Evolutionary conservation across 106 monocot genomes (phyloP), one percentile per base, ranked within the genome.

Genomic region (Platanthera guangdongensis): DNA sequence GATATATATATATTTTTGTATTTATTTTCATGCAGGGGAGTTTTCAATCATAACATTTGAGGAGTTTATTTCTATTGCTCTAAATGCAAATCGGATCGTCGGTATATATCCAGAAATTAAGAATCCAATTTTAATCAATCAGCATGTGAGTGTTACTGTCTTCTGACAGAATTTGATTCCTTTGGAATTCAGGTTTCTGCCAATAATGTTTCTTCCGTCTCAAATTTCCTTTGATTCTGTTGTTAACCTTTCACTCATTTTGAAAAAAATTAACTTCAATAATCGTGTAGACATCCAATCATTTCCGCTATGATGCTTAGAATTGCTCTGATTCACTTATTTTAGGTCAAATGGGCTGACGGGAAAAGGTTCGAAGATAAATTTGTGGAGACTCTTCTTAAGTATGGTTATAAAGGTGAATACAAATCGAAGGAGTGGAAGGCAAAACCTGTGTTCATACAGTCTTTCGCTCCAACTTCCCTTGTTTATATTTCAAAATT

Each of bases 81-180:
- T 93, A 72, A 84, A 86, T 89, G 96, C 96, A 51, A 70, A 79
- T 39, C 85, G 96, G 79, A 76, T 89, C 73, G 89, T 97, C 54
- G 96, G 96, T 4, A 93, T 97, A 79, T 97, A 97, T 76, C 96
- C 96, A 46, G 93, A 97, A 86, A 93, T 97, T 0, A 97, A 97
- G 74, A 88, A 88, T 77, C 96, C 93, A 69, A 79, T 89, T 81
- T 87, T 93, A 30, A 91, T 97, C 83, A 97, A 97, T 77, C 84
- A 93, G 75, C 93, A 86, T 80, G 93, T 97, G 85, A 89, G 95
- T 85, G 3, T 59, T 11, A 28, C 68, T 74, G 22, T 16, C 65
- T 51, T 72, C 15, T 47, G 65, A 32, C 28, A 65, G 30, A 65
- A 32, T 28, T 28, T 28, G 65, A 65, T 65, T 32, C 25, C 25